These are phyloP conservation scores for Rutstroemia sp. DNA, from an alignment of 2,329 filamentous ascomycete genomes.

Conservation along the genomic window DNA sequence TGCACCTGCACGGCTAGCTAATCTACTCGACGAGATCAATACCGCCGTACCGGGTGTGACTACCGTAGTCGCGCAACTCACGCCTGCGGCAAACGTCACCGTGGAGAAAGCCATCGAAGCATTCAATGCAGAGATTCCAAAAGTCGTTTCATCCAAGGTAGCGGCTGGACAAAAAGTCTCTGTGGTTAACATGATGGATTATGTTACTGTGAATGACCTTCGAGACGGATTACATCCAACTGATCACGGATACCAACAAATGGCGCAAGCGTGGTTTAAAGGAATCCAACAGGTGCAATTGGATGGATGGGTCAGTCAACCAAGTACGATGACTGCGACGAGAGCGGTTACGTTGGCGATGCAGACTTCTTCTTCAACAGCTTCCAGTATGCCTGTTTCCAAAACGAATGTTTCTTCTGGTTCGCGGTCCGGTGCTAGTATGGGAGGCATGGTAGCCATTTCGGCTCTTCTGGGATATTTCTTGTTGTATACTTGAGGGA, in stretches of 20 bases:
- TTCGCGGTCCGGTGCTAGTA: background rate
- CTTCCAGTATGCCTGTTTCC: background rate
- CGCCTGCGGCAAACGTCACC: constrained; percentile 11
- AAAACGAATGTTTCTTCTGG: background rate
- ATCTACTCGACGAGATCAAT: constrained; percentile 30
- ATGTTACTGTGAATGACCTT: constrained; percentile 6
- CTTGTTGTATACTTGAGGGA: too few relatives aligned
- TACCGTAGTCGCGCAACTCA: constrained; percentile 33
- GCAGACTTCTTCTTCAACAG: background rate
- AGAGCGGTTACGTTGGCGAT: background rate
- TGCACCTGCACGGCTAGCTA: constrained; percentile 30
- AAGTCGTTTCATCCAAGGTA: constrained; percentile 9
- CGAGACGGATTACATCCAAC: constrained; percentile 17
- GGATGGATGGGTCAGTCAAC: constrained; percentile 3
- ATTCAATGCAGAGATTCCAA: constrained; percentile 16
- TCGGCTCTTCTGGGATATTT: too few relatives aligned
- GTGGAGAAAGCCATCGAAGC: background rate
- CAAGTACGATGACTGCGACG: background rate
- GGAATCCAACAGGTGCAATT: constrained; percentile 6
- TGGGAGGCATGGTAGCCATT: too few relatives aligned
- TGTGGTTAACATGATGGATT: constrained; percentile 11
- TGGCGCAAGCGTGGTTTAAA: constrained; percentile 14
- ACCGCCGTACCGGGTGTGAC: constrained; percentile 27
- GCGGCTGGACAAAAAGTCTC: constrained; percentile 8
- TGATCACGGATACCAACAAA: constrained; percentile 16